Percentiles rank a stretch among this genome's conserved stretches.
Evolutionary conservation across 192 early-diverging fungal species (phyloP).

Genomic region (Backusella liffmaniae): DNA sequence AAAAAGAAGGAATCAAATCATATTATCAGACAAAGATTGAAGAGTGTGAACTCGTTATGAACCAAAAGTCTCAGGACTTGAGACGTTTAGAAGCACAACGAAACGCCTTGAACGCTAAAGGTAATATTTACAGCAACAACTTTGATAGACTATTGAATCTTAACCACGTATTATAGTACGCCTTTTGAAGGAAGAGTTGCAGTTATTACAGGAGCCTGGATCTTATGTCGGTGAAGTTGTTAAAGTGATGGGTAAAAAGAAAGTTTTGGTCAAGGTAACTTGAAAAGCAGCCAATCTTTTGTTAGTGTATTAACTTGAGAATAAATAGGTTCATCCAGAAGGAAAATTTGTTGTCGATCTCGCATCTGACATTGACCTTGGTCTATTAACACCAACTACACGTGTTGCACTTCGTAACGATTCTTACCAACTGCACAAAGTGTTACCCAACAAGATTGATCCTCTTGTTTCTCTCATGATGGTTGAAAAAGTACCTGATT

Average conservation of each 20-base stretch:
- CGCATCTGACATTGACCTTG: slow-evolving; percentile 87
- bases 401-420: slow-evolving; percentile 93
- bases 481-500: slow-evolving; percentile 99
- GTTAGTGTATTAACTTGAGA: no score
- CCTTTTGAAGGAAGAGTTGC: slow-evolving; percentile 92
- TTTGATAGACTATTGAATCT: background rate
- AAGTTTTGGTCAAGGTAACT: slow-evolving; percentile 78
- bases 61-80: slow-evolving; percentile 92
- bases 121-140: slow-evolving; percentile 36
- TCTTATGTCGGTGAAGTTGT: slow-evolving; percentile 97
- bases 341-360: slow-evolving; percentile 99
- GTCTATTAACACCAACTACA: slow-evolving; percentile 86
- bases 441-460: slow-evolving; percentile 97
- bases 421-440: slow-evolving; percentile 91
- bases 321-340: slow-evolving; percentile 81
- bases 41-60: slow-evolving; percentile 84
- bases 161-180: slow-evolving; percentile 62
- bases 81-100: slow-evolving; percentile 98
- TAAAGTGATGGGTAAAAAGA: slow-evolving; percentile 98
- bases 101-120: slow-evolving; percentile 95
- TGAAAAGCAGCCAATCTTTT: background rate
- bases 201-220: slow-evolving; percentile 95
- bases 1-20: slow-evolving; percentile 63
- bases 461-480: slow-evolving; percentile 99
- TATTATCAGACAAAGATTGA: slow-evolving; percentile 82